Percentiles rank a stretch among this genome's conserved stretches.
Conservation (phyloP, 345 rosid species). For the Eucalyptus leucophloia region DNA sequence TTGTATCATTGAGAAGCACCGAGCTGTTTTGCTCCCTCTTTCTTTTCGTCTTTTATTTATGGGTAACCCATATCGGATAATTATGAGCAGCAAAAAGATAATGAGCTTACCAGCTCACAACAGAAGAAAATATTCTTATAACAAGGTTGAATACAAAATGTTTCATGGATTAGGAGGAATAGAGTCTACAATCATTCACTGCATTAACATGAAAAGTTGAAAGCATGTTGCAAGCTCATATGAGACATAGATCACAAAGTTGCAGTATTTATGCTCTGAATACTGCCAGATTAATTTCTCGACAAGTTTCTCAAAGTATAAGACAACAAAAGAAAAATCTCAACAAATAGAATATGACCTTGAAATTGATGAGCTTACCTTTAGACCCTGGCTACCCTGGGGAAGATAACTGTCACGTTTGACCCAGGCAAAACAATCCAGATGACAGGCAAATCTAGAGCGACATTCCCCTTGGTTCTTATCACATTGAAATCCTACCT, state of each 20-base stretch:
- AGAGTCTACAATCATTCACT: neutral
- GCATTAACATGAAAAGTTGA: neutral
- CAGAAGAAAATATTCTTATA: neutral
- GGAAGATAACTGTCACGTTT: constrained; percentile 99
- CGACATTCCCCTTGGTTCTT: constrained; percentile 93
- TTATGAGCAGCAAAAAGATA: neutral
- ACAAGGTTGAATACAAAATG: neutral
- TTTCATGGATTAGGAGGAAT: neutral
- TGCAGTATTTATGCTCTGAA: neutral
- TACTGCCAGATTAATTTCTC: neutral
- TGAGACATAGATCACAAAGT: neutral
- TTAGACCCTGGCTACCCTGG: constrained; percentile 96
- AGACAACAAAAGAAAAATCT: neutral
- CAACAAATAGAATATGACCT: neutral
- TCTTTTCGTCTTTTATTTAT: neutral
- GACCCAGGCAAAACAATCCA: constrained; percentile 99
- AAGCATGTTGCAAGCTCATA: neutral
- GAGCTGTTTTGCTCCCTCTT: neutral
- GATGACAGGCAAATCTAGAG: constrained; percentile 86
- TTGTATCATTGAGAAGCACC: neutral
- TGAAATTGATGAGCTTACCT: constrained; percentile 32
- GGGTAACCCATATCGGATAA: neutral
- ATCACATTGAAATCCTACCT: constrained; percentile 84
- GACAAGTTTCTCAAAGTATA: neutral
- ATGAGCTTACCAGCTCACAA: neutral